phyloP scores from a whole-genome alignment of 2,329 filamentous ascomycete genomes.

The Aspergillus sp. region DNA sequence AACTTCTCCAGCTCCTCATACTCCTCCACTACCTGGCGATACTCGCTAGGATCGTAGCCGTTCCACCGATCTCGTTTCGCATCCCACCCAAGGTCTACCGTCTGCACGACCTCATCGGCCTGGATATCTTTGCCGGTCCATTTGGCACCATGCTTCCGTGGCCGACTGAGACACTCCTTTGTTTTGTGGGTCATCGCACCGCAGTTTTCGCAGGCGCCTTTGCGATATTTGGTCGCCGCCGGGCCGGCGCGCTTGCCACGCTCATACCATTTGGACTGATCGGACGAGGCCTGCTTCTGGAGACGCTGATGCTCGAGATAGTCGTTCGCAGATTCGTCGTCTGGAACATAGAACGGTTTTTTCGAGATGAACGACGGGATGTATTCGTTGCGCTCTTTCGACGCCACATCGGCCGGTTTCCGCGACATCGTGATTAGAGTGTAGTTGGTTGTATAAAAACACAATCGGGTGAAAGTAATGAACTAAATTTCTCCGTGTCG shows the following conservation, averaged over 20 bases:
- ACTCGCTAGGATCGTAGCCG: slow-evolving; percentile 89
- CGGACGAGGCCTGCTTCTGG: slow-evolving; percentile 61
- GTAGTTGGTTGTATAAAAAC: neutral
- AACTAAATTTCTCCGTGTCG: neutral
- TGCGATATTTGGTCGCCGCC: slow-evolving; percentile 93
- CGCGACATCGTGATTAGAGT: slow-evolving; percentile 29
- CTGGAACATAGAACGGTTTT: slow-evolving; percentile 90
- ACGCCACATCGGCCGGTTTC: slow-evolving; percentile 53
- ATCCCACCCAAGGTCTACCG: slow-evolving; percentile 89
- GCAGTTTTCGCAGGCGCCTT: slow-evolving; percentile 98
- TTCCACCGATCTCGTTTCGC: slow-evolving; percentile 98
- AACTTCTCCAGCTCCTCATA: slow-evolving; percentile 83
- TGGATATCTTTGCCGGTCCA: slow-evolving; percentile 93
- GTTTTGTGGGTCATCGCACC: slow-evolving; percentile 95
- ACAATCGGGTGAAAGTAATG: neutral
- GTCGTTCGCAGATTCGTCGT: slow-evolving; percentile 71
- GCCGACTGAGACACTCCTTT: slow-evolving; percentile 87
- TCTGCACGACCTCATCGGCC: slow-evolving; percentile 82
- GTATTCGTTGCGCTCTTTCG: slow-evolving; percentile 94
- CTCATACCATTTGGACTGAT: slow-evolving; percentile 85
- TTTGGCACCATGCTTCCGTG: slow-evolving; percentile 82
- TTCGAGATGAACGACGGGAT: slow-evolving; percentile 98
- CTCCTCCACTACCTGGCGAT: slow-evolving; percentile 80
- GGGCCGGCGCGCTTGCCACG: slow-evolving; percentile 80
- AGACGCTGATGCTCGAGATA: slow-evolving; percentile 96